phyloP scores from a whole-genome alignment of 1,139 yeast species.

The Geotrichum phurueaensis region DNA sequence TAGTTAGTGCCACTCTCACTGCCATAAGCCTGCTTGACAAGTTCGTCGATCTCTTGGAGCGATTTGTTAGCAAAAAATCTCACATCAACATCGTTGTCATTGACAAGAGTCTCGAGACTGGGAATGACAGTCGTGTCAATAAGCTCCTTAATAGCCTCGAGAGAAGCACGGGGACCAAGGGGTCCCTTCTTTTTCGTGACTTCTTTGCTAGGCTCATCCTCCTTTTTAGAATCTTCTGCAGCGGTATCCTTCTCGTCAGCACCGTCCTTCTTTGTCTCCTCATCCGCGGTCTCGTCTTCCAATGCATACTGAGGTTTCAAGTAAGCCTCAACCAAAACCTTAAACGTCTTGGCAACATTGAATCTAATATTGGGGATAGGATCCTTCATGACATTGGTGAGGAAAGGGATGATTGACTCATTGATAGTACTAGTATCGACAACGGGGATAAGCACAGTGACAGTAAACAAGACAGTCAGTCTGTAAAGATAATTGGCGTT shows the following conservation, averaged over 20 bases:
- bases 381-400: constrained; percentile 65
- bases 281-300: constrained; percentile 13
- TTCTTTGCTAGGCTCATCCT: not conserved
- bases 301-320: constrained; percentile 27
- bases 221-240: constrained; percentile 13
- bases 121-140: constrained; percentile 56
- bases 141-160: constrained; percentile 34
- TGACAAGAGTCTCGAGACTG: constrained; percentile 55
- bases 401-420: constrained; percentile 69
- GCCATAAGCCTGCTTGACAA: constrained; percentile 13
- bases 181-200: constrained; percentile 15
- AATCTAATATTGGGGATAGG: constrained; percentile 91
- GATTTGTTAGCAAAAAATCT: constrained; percentile 71
- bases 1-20: not conserved
- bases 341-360: constrained; percentile 84
- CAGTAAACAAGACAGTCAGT: constrained; percentile 82
- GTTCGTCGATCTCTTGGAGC: constrained; percentile 31
- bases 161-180: constrained; percentile 18
- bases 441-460: constrained; percentile 62
- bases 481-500: constrained; percentile 77
- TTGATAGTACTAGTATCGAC: constrained; percentile 51
- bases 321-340: constrained; percentile 52
- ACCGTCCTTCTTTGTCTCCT: not conserved
- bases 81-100: constrained; percentile 84
- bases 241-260: not conserved